phyloP scores from a whole-genome alignment of 2,329 filamentous ascomycete species.

The Alternaria brassicicola region DNA sequence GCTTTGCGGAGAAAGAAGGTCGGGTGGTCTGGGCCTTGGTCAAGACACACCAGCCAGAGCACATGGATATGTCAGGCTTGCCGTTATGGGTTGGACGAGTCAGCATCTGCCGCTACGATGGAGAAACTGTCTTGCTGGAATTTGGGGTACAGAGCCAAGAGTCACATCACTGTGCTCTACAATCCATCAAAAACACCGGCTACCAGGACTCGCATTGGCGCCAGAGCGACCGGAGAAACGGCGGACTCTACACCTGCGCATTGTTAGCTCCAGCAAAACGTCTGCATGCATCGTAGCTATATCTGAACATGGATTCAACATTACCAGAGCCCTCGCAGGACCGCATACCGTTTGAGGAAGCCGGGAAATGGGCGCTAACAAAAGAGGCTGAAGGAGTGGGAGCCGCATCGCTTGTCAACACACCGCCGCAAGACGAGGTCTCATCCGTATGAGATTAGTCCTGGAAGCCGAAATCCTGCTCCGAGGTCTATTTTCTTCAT shows the following conservation, averaged over 20 bases:
- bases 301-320: conserved; percentile 55
- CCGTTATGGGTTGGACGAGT: conserved; percentile 85
- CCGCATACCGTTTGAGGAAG: conserved; percentile 58
- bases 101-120: conserved; percentile 82
- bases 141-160: conserved; percentile 80
- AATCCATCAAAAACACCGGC: conserved; percentile 68
- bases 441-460: conserved; percentile 13
- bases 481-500: neutral
- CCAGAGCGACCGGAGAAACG: conserved; percentile 71
- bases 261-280: conserved; percentile 60
- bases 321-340: conserved; percentile 42
- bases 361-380: conserved; percentile 58
- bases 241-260: conserved; percentile 65
- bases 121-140: conserved; percentile 80
- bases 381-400: conserved; percentile 56
- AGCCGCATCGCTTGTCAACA: conserved; percentile 22
- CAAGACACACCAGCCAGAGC: conserved; percentile 72
- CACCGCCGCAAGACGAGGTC: conserved; percentile 20
- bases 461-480: conserved; percentile 1
- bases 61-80: conserved; percentile 74
- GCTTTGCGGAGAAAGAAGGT: conserved; percentile 70
- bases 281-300: conserved; percentile 60
- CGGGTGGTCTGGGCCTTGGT: conserved; percentile 71
- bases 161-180: conserved; percentile 77
- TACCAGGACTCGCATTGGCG: conserved; percentile 73